phyloP scores from a whole-genome alignment of 1,139 yeast genomes.

The Pneumocystis sp. region DNA sequence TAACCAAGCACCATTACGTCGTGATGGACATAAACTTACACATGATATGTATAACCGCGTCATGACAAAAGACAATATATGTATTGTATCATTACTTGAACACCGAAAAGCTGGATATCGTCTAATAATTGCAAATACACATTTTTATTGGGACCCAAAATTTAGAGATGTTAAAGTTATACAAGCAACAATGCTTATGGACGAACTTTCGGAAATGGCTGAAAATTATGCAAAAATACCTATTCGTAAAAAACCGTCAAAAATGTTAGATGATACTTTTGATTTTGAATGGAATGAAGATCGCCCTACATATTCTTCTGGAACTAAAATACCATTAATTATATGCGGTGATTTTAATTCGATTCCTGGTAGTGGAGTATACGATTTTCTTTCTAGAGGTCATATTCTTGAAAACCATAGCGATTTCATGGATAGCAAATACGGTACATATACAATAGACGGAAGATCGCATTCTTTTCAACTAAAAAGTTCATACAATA shows the following conservation, averaged over 20 bases:
- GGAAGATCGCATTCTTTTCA: slow-evolving; percentile 74
- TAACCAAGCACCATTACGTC: slow-evolving; percentile 53
- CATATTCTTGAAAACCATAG: slow-evolving; percentile 48
- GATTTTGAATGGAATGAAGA: slow-evolving; percentile 19
- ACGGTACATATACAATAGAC: slow-evolving; percentile 80
- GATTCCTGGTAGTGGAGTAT: slow-evolving; percentile 74
- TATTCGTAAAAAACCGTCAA: slow-evolving; percentile 3
- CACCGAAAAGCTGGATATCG: slow-evolving; percentile 58
- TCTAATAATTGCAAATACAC: slow-evolving; percentile 72
- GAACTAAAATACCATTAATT: slow-evolving; percentile 55
- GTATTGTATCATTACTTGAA: slow-evolving; percentile 63
- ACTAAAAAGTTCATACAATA: slow-evolving; percentile 70
- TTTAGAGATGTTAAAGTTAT: slow-evolving; percentile 91
- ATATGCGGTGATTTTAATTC: slow-evolving; percentile 97
- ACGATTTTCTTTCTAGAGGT: slow-evolving; percentile 74
- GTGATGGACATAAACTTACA: slow-evolving; percentile 79
- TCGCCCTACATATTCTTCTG: slow-evolving; percentile 31
- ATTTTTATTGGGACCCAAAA: slow-evolving; percentile 97
- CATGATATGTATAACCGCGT: slow-evolving; percentile 92
- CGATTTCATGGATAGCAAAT: slow-evolving; percentile 75
- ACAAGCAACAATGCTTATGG: slow-evolving; percentile 83
- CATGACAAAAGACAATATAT: slow-evolving; percentile 90
- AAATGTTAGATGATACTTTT: slow-evolving; percentile 13
- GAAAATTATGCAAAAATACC: slow-evolving; percentile 29
- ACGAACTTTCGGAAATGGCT: slow-evolving; percentile 57